Conservation (phyloP, 2,329 filamentous ascomycete species). For the Hypocrella siamensis region DNA sequence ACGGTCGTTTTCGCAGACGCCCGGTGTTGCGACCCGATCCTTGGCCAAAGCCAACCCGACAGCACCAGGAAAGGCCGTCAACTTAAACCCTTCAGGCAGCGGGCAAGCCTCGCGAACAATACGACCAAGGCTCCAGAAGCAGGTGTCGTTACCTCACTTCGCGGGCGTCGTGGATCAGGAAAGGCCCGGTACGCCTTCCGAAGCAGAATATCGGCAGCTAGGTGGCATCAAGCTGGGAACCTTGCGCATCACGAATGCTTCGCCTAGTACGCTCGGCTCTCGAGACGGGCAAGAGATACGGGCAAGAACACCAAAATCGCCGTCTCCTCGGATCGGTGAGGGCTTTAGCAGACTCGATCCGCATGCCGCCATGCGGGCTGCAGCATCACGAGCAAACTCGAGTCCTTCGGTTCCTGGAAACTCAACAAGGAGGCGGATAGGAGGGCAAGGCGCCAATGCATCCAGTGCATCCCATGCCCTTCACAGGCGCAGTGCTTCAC, state of each 20-base stretch:
- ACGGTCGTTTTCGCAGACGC: constrained; percentile 30
- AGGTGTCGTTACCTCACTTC: constrained; percentile 18
- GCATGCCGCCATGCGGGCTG: too few species aligned
- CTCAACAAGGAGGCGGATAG: too few species aligned
- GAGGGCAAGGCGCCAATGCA: too few species aligned
- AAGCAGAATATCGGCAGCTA: constrained; percentile 41
- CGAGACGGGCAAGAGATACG: constrained; percentile 1
- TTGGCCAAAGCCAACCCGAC: constrained; percentile 14
- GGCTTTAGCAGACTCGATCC: too few species aligned
- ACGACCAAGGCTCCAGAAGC: constrained; percentile 6
- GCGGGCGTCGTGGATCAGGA: constrained; percentile 6
- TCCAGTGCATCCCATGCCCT: too few species aligned
- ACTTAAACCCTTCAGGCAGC: not conserved
- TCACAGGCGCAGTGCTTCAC: not conserved
- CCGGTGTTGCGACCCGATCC: constrained; percentile 28
- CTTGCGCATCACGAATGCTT: constrained; percentile 45
- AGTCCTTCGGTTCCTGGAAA: too few species aligned
- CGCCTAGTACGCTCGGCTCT: constrained; percentile 30
- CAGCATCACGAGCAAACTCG: too few species aligned
- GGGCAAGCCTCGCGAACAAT: not conserved
- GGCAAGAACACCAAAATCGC: not conserved
- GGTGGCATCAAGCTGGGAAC: constrained; percentile 48
- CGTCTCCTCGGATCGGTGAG: not conserved
- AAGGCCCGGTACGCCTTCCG: constrained; percentile 25
- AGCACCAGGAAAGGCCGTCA: constrained; percentile 5